These are phyloP conservation scores for Candida germanica DNA, from an alignment of 805 yeast genomes.

Conservation along the genomic window DNA sequence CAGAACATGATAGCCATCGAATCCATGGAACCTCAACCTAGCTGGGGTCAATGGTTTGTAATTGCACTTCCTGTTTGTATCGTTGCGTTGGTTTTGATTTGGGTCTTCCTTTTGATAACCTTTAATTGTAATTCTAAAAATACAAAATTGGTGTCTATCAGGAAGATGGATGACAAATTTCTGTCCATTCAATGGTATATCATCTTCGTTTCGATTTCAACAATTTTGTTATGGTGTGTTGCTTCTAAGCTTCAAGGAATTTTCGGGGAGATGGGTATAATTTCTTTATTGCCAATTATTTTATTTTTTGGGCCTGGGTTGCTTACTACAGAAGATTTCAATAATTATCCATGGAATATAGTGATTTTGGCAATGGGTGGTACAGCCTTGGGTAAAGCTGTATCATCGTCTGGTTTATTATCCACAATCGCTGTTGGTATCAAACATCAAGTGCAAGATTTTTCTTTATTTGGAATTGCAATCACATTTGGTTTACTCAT, in stretches of 20 bases:
- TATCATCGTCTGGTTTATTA: slow-evolving; percentile 83
- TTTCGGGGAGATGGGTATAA: slow-evolving; percentile 96
- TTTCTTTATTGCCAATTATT: slow-evolving; percentile 86
- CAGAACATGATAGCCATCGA: slow-evolving; percentile 55
- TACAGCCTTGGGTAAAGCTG: slow-evolving; percentile 91
- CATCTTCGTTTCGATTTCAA: slow-evolving; percentile 57
- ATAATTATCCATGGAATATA: slow-evolving; percentile 95
- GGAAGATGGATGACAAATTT: slow-evolving; percentile 63
- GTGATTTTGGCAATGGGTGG: slow-evolving; percentile 98
- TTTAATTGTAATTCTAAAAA: slow-evolving; percentile 51
- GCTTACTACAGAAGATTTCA: slow-evolving; percentile 84
- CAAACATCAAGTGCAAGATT: slow-evolving; percentile 59
- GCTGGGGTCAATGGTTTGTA: slow-evolving; percentile 58
- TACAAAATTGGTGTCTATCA: slow-evolving; percentile 52
- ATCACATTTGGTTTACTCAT: slow-evolving; percentile 79
- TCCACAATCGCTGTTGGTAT: slow-evolving; percentile 72
- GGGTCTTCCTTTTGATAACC: slow-evolving; percentile 52
- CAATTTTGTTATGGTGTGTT: slow-evolving; percentile 88
- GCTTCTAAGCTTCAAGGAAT: slow-evolving; percentile 67
- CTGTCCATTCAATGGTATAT: slow-evolving; percentile 75
- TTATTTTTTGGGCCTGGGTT: slow-evolving; percentile 91
- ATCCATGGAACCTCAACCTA: slow-evolving; percentile 49
- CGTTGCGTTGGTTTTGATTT: slow-evolving; percentile 37
- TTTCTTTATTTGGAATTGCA: slow-evolving; percentile 70
- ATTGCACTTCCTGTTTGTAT: slow-evolving; percentile 47